Evolutionary conservation across 129 eudicot species (phyloP), one percentile per base, ranked within the genome.

Genomic region (Saussurea involucrata): DNA sequence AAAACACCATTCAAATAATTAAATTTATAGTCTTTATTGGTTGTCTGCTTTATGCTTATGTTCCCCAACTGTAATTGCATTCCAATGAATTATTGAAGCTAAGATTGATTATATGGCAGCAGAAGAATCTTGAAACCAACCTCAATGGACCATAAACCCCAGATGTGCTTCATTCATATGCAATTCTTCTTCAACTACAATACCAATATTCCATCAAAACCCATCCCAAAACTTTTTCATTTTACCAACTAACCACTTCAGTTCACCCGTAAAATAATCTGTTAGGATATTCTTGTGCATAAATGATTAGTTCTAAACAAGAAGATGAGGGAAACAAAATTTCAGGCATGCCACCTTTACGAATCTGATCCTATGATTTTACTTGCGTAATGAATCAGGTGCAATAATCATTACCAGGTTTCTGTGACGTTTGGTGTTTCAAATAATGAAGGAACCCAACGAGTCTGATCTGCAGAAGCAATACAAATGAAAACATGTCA

Each of bases 11-110:
- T 17, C 7, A 53, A 53, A 53, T 53, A 53, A 53, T 53, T 53
- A 53, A 18, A 53, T 17, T 17, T 53, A 5, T 17, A 53, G 40
- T 68, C 12, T 75, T 69, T 36, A 24, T 69, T 37, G 63, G 71
- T 61, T 78, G 71, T 40, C 28, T 36, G 49, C 77, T 78, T 78
- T 78, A 61, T 70, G 71, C 77, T 17, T 31, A 78, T 78, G 69
- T 78, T 69, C 68, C 81, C 82, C 76, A 60, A 70, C 71, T 78
- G 71, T 73, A 70, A 78, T 61, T 37, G 68, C 76, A 60, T 61
- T 66, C 63, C 22, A 70, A 60, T 60, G 82, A 78, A 49, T 80
- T 12, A 79, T 72, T 72, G 78, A 79, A 65, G 60, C 66, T 31
- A 69, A 25, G 73, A 72, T 53, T 22, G 42, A 63, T 63, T 24